Evolutionary conservation across 352 stramenopile genomes (phyloP), one percentile per base, ranked within the genome.

Genomic region (Globisporangium solare): DNA sequence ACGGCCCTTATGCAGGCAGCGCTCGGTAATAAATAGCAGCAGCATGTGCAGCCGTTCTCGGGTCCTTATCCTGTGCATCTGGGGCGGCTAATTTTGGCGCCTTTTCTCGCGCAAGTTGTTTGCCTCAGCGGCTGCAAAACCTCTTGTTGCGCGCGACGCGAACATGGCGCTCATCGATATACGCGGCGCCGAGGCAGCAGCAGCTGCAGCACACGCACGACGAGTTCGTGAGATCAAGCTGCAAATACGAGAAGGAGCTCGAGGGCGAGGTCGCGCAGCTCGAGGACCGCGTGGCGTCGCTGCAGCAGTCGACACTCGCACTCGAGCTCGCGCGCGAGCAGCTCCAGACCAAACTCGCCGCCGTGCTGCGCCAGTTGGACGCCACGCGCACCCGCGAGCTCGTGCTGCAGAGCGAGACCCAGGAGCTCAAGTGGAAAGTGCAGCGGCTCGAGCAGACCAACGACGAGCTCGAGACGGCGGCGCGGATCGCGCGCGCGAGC

Each of bases 211-310:
- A 64, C 43, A 80, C 70, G 5, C 76, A 89, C 42, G 79, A 92
- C 54, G 79, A 92, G 55, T 92, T 86, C 63, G 66, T 92, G 46
- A 72, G 71, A 42, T 89, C 79, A 1, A 89, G 76, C 40, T 84
- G 79, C 55, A 79, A 92, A 59, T 89, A 89, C 45, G 82, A 92
- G 53, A 73, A 71, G 6, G 79, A 89, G 51, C 70, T 92, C 11
- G 79, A 89, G 60, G 62, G 50, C 18, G 77, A 86, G n/a, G n/a
- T n/a, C n/a, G n/a, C n/a, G n/a, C n/a, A n/a, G n/a, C n/a, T n/a
- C n/a, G n/a, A n/a, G n/a, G n/a, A n/a, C n/a, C n/a, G n/a, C n/a
- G n/a, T n/a, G n/a, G n/a, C n/a, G n/a, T n/a, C n/a, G n/a, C n/a
- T n/a, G n/a, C n/a, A n/a, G n/a, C n/a, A 74, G 10, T 61, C 74